These are phyloP conservation scores for Gynochthodes officinalis DNA, from an alignment of 257 asterid genomes.

Conservation along the genomic window DNA sequence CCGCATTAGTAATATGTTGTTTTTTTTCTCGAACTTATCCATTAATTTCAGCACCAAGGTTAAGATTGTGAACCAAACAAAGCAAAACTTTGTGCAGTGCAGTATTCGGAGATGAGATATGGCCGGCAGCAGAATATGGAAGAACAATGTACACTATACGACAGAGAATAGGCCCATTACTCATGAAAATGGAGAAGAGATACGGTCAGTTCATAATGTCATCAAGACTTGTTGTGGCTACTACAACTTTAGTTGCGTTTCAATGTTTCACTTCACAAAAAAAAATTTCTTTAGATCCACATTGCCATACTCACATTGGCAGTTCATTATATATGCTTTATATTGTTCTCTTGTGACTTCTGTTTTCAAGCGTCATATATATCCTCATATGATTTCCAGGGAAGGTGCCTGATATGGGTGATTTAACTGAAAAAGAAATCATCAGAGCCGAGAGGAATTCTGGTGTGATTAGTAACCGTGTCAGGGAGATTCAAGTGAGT, in stretches of 20 bases:
- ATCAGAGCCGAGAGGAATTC: conserved; percentile 82
- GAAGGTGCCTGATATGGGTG: conserved; percentile 60
- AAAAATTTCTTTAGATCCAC: not conserved
- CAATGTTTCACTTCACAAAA: no score
- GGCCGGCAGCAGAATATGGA: conserved; percentile 99
- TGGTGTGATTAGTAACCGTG: conserved; percentile 64
- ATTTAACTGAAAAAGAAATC: conserved; percentile 81
- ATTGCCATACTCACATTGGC: no score
- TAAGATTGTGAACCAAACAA: conserved; percentile 20
- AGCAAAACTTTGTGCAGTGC: conserved; percentile 65
- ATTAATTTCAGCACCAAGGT: not conserved
- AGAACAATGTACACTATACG: conserved; percentile 95
- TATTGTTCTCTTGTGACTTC: not conserved
- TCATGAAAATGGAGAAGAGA: conserved; percentile 89
- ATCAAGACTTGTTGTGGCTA: not conserved
- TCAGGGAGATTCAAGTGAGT: conserved; percentile 90
- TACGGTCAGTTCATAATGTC: conserved; percentile 42
- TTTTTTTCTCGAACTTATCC: not conserved
- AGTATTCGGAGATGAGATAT: conserved; percentile 92
- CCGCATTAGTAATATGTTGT: no score
- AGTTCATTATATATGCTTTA: no score
- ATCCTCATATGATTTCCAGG: conserved; percentile 42
- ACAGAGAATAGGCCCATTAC: conserved; percentile 81
- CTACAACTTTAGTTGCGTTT: no score
- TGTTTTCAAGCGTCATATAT: not conserved